phyloP scores from a whole-genome alignment of 2,329 filamentous ascomycete genomes.

The Aspergillus fumigatus region DNA sequence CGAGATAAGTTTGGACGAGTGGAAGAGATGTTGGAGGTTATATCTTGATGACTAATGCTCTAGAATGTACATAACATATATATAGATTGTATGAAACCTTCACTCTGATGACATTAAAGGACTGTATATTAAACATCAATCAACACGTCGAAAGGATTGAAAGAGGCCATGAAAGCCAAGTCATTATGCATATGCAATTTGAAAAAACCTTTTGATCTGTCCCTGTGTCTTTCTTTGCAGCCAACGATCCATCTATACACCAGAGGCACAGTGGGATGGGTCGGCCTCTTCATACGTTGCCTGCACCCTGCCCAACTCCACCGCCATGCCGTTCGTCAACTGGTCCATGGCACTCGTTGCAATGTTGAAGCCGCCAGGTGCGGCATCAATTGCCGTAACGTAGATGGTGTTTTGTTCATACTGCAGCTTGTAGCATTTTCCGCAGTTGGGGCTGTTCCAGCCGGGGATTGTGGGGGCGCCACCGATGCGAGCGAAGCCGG shows the following conservation, averaged over 20 bases:
- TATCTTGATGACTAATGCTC: constrained; percentile 14
- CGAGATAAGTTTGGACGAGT: constrained; percentile 63
- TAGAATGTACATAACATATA: constrained; percentile 6
- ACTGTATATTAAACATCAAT: background rate
- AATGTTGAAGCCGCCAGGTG: constrained; percentile 46
- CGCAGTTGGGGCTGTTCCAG: constrained; percentile 48
- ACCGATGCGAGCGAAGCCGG: constrained; percentile 47
- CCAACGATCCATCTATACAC: background rate
- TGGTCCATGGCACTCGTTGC: constrained; percentile 45
- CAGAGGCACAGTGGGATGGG: constrained; percentile 8
- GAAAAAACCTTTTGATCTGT: background rate
- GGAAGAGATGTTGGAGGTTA: constrained; percentile 53
- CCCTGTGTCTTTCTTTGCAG: background rate
- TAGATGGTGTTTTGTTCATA: constrained; percentile 44
- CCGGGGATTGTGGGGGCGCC: constrained; percentile 45
- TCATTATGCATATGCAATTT: background rate
- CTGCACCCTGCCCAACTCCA: constrained; percentile 39
- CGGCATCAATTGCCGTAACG: constrained; percentile 47
- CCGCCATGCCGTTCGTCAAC: constrained; percentile 46
- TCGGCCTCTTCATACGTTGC: constrained; percentile 25
- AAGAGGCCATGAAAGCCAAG: background rate
- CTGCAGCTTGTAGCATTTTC: constrained; percentile 49
- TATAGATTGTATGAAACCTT: constrained; percentile 1
- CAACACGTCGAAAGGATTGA: background rate
- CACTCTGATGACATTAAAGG: background rate